Percentiles rank a stretch among this genome's conserved stretches.
Evolutionary conservation across 805 yeast species (phyloP).

Genomic region (Yarrowia sp.): DNA sequence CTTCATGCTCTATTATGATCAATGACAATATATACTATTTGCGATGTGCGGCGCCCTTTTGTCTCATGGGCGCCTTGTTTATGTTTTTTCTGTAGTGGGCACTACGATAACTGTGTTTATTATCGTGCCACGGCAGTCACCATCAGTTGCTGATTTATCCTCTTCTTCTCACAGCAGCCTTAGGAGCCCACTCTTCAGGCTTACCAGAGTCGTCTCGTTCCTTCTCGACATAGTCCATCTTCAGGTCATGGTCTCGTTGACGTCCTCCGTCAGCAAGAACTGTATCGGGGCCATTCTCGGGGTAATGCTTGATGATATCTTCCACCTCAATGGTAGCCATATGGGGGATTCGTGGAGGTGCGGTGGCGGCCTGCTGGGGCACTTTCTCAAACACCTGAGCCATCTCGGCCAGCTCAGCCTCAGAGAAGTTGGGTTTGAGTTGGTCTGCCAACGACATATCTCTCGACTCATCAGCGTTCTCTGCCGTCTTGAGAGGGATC

Average conservation of each 20-base stretch:
- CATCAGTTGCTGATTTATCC: not conserved
- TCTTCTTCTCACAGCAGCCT: not conserved
- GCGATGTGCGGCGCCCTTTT: not conserved
- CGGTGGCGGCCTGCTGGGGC: not conserved
- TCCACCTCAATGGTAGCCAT: not conserved
- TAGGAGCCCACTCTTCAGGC: not conserved
- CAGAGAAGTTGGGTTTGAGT: not conserved
- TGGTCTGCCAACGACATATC: constrained; percentile 17
- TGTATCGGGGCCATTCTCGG: constrained; percentile 13
- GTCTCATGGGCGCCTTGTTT: not conserved
- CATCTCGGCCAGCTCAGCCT: not conserved
- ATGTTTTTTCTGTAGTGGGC: not conserved
- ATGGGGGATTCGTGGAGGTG: not conserved
- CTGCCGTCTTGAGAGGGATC: constrained; percentile 35
- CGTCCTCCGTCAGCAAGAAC: constrained; percentile 18
- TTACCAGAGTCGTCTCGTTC: not conserved
- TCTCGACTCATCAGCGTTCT: not conserved
- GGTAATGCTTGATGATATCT: constrained; percentile 16
- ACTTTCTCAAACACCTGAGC: constrained; percentile 6
- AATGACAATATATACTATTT: constrained; percentile 13
- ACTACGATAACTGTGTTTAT: too few species aligned
- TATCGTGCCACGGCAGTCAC: too few species aligned
- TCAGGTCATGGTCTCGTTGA: constrained; percentile 1
- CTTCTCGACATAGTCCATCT: constrained; percentile 16
- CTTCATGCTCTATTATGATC: not conserved